Base-by-base conservation (phyloP, 805 yeast species). In the Zygosaccharomyces bailii region DNA sequence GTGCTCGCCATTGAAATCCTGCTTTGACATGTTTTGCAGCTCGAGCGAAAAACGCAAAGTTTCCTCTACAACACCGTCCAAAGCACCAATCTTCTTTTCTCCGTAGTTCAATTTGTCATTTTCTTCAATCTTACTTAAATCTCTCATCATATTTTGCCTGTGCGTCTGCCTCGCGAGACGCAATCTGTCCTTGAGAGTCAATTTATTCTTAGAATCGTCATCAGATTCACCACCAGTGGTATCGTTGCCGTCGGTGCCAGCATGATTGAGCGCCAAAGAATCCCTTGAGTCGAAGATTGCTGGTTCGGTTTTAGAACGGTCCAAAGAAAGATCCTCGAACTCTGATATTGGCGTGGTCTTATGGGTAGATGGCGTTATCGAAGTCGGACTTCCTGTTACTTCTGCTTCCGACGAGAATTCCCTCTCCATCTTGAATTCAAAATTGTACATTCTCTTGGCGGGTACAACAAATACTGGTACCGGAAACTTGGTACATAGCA, bases 401-500 rank as follows among this genome's bases (percentile, higher is more conserved):
- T 29, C 21, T 10, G 23, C n/a, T 13, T 36, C 19, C 4, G 48
- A 42, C 5, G 32, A 31, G 13, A 45, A 47, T 10, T 48, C 44
- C 23, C 41, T 39, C 37, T 52, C 50, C 18, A 65, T 30, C 6
- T 42, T 29, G 10, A 49, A 24, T 44, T 65, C 68, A 43, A 62
- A 57, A 16, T 50, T 54, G 42, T 39, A 51, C 56, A 64, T 56
- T 32, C 56, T 51, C 34, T 49, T 56, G 1, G 57, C 62, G 7
- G 67, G 63, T 4, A 59, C 58, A 3, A 64, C 46, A 13, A 61
- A 48, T 2, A 61, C 56, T 1, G 68, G 68, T 5, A 57, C 50
- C 4, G 68, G 65, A 31, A 56, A 54, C 13, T 47, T 39, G 2
- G 55, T 57, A 16, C 59, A 46, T 18, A 65, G 34, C 11, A 49